phyloP scores from a whole-genome alignment of 106 monocot species.

The Xerophyta viscosa region DNA sequence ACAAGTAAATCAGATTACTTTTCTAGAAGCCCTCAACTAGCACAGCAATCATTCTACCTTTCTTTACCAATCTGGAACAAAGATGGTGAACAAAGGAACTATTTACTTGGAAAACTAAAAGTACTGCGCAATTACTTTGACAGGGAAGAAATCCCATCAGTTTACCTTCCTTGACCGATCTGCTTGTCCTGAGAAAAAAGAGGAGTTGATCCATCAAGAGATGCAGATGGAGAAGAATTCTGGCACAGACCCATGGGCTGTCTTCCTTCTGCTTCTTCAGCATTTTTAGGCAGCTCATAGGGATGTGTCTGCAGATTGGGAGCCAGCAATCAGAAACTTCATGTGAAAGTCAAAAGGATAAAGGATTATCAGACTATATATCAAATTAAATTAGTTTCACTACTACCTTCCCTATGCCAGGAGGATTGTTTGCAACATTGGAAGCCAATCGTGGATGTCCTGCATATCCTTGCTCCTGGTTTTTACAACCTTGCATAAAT shows the following conservation, averaged over 20 bases:
- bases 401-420: slow-evolving; percentile 35
- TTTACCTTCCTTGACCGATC: slow-evolving; percentile 41
- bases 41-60: too few species aligned
- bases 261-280: slow-evolving; percentile 15
- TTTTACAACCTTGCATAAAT: slow-evolving; percentile 17
- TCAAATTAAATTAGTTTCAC: not conserved
- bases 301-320: slow-evolving; percentile 15
- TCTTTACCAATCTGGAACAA: too few species aligned
- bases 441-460: slow-evolving; percentile 22
- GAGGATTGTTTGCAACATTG: slow-evolving; percentile 19
- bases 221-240: slow-evolving; percentile 12
- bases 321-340: not conserved
- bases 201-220: slow-evolving; percentile 33
- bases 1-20: too few species aligned
- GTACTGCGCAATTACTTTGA: too few species aligned
- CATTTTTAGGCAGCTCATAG: slow-evolving; percentile 26
- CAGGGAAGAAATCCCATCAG: not conserved
- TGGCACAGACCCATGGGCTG: slow-evolving; percentile 18
- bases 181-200: slow-evolving; percentile 16
- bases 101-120: too few species aligned
- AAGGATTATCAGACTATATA: not conserved
- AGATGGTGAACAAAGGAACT: too few species aligned
- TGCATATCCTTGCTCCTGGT: slow-evolving; percentile 30
- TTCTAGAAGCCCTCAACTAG: too few species aligned
- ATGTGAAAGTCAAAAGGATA: slow-evolving; percentile 1